These are phyloP conservation scores for Kwoniella sp. DNA, from an alignment of 768 basidiomycete genomes.

Conservation along the genomic window DNA sequence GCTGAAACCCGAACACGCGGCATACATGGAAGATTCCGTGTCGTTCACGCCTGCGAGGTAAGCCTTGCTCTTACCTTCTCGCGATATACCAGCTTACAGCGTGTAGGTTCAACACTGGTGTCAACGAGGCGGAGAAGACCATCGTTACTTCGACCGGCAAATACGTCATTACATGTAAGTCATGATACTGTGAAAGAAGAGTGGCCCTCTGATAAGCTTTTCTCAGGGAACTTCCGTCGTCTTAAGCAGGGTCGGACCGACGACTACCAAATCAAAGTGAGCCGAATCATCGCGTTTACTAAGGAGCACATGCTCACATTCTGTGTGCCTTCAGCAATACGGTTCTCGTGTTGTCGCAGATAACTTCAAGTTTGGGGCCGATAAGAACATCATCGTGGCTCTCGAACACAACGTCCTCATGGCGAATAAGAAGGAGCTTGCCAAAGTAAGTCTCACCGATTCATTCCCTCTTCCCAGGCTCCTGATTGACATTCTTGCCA, in stretches of 20 bases:
- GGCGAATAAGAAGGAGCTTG: slow-evolving; percentile 89
- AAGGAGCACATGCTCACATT: slow-evolving; percentile 5
- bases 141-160: slow-evolving; percentile 92
- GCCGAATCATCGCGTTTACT: slow-evolving; percentile 13
- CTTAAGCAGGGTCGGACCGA: slow-evolving; percentile 89
- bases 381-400: slow-evolving; percentile 96
- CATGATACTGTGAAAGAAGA: neutral
- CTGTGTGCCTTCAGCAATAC: slow-evolving; percentile 61
- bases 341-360: slow-evolving; percentile 94
- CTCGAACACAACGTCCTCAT: slow-evolving; percentile 89
- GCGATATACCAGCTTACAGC: neutral
- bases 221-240: slow-evolving; percentile 78
- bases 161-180: slow-evolving; percentile 80
- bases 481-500: neutral
- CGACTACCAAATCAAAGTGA: slow-evolving; percentile 87
- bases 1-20: slow-evolving; percentile 85
- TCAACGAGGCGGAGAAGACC: slow-evolving; percentile 85
- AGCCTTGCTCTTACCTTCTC: slow-evolving; percentile 15
- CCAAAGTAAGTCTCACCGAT: slow-evolving; percentile 64
- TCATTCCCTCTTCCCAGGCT: too few species aligned
- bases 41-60: slow-evolving; percentile 92
- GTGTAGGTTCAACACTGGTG: slow-evolving; percentile 79
- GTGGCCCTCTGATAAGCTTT: slow-evolving; percentile 6
- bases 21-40: slow-evolving; percentile 86
- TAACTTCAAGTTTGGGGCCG: slow-evolving; percentile 95